phyloP scores from a whole-genome alignment of 257 asterid genomes.

The Oldenlandia corymbosa region DNA sequence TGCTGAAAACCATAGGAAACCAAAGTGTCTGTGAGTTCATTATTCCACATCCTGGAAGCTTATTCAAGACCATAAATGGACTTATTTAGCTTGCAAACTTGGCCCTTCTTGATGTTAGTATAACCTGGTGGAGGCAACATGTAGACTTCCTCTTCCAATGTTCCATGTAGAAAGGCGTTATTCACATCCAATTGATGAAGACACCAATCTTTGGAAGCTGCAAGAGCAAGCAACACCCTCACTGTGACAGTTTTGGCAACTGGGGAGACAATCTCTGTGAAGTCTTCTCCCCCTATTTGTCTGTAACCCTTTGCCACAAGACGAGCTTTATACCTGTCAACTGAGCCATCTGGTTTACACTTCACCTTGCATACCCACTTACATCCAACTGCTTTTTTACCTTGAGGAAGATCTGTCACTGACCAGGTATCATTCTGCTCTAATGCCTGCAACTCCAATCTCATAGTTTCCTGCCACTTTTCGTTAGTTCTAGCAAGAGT shows the following conservation, averaged over 20 bases:
- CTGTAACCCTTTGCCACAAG: not conserved
- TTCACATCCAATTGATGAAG: not conserved
- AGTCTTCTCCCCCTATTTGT: not conserved
- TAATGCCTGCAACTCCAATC: not conserved
- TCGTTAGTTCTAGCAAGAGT: no score
- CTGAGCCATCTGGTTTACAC: not conserved
- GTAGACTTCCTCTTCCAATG: not conserved
- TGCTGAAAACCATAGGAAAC: no score
- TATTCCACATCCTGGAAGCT: not conserved
- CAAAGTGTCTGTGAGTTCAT: no score
- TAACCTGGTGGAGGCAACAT: not conserved
- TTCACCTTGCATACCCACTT: not conserved
- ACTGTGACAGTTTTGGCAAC: not conserved
- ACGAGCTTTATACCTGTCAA: not conserved
- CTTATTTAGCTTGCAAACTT: not conserved
- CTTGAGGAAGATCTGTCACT: not conserved
- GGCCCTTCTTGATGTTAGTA: no score
- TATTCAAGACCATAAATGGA: not conserved
- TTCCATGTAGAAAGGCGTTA: not conserved
- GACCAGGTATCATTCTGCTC: not conserved
- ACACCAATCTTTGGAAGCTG: not conserved
- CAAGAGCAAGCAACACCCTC: not conserved
- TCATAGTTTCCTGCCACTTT: not conserved
- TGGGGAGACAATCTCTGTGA: not conserved
- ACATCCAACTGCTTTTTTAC: not conserved